Percentiles rank a stretch among this genome's conserved stretches.
phyloP scores from a whole-genome alignment of 345 rosid species.

The Eucalyptus paniculata region DNA sequence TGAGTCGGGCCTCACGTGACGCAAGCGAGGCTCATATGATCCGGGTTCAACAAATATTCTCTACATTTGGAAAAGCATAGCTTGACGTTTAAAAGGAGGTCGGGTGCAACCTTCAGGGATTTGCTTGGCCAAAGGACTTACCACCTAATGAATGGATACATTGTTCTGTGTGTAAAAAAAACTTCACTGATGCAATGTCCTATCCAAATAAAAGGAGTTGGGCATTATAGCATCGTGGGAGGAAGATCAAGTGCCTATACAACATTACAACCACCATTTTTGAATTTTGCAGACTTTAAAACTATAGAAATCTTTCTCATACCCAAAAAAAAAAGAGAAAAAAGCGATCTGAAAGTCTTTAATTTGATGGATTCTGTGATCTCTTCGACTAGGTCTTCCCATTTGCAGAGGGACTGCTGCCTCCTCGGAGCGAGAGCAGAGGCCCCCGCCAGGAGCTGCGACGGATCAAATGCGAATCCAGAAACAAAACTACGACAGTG shows the following conservation, averaged over 20 bases:
- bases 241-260: neutral
- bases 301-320: neutral
- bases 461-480: constrained; percentile 43
- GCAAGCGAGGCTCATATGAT: neutral
- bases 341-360: neutral
- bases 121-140: neutral
- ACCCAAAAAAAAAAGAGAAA: neutral
- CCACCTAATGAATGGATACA: neutral
- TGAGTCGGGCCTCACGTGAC: neutral
- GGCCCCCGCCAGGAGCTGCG: constrained; percentile 30
- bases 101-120: neutral
- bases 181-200: neutral
- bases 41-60: neutral
- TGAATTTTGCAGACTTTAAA: neutral
- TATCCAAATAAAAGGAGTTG: neutral
- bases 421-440: constrained; percentile 53
- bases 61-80: neutral
- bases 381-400: constrained; percentile 10
- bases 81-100: neutral
- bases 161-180: neutral
- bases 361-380: neutral
- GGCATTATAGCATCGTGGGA: neutral
- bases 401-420: constrained; percentile 18
- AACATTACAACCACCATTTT: neutral
- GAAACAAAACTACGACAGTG: constrained; percentile 73